A percentile compares a stretch with the other conserved stretches of the same genome.
These are phyloP conservation scores for Kazachstania kunashirensis DNA, from an alignment of 805 yeast species.

Conservation along the genomic window DNA sequence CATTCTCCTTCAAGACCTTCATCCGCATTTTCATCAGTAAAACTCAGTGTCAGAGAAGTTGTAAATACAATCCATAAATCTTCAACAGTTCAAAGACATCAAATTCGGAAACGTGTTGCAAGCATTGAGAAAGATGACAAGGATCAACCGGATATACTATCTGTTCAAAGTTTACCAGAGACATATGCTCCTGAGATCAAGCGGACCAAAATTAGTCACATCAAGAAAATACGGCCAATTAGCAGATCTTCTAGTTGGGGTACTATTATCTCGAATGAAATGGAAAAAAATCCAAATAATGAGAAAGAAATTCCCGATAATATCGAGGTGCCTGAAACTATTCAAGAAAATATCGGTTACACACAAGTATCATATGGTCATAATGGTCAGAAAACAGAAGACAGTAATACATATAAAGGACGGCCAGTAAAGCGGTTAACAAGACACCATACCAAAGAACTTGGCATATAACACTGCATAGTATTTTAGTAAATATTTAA, in stretches of 20 bases:
- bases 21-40: not conserved
- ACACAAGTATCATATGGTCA: conserved; percentile 27
- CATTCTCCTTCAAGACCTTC: not conserved
- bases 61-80: not conserved
- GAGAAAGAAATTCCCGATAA: not conserved
- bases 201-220: conserved; percentile 3
- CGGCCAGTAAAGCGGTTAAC: conserved; percentile 13
- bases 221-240: conserved; percentile 6
- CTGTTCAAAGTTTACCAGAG: no score
- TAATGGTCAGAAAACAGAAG: not conserved
- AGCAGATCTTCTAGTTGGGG: conserved; percentile 26
- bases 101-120: not conserved
- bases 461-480: conserved; percentile 5
- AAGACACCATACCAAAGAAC: conserved; percentile 16
- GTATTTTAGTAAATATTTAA: not conserved
- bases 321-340: not conserved
- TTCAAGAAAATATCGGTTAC: conserved; percentile 6
- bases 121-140: not conserved
- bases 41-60: not conserved
- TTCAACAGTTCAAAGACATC: not conserved
- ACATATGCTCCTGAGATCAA: not conserved
- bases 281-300: conserved; percentile 4
- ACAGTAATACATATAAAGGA: not conserved
- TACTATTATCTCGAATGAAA: conserved; percentile 15
- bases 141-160: no score